Evolutionary conservation across 2,329 filamentous ascomycete genomes (phyloP), one percentile per base, ranked within the genome.

Genomic region (Orbilia quercus): DNA sequence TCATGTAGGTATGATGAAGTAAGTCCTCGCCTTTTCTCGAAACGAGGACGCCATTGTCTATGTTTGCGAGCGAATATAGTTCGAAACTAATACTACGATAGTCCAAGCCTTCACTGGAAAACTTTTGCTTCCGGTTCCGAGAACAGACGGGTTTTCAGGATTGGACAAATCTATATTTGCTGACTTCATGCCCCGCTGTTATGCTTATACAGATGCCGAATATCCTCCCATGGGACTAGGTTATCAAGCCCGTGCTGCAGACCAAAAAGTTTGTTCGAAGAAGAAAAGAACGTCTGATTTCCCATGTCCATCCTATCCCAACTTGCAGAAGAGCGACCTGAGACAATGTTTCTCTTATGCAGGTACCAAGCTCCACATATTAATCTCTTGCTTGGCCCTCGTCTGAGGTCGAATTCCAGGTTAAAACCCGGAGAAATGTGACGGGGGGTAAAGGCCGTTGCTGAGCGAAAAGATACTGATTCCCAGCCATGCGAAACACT

Each of bases 281-380:
- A 54, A 53, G 23, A 36, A 18, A 4, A 12, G 22, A 22, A n/a
- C n/a, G n/a, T n/a, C 45, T 50, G 45, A 44, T 38, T 36, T 63
- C 45, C n/a, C 28, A 53, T 38, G 47, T 38, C 57, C 22, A 44
- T 55, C 50, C 5, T 40, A 28, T 51, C 57, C 58, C 44, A 25
- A 51, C 45, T 64, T 50, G 50, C 45, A 51, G 45, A 65, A 64
- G 45, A 72, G 48, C 42, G 54, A 64, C 18, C 22, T 72, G 53
- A 72, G 67, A 72, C 59, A n/a, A 64, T 67, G 63, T 65, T 34
- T 65, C 60, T 72, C 53, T 51, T 34, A 64, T 72, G 67, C 67
- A 72, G 67, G 67, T 72, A 72, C 66, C 64, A 58, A 53, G 34
- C 44, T 53, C 64, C 59, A 28, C 53, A 59, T 58, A 64, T 72